These are phyloP conservation scores for Chytriomyces confervae DNA, from an alignment of 192 early-diverging fungal genomes.

Conservation along the genomic window DNA sequence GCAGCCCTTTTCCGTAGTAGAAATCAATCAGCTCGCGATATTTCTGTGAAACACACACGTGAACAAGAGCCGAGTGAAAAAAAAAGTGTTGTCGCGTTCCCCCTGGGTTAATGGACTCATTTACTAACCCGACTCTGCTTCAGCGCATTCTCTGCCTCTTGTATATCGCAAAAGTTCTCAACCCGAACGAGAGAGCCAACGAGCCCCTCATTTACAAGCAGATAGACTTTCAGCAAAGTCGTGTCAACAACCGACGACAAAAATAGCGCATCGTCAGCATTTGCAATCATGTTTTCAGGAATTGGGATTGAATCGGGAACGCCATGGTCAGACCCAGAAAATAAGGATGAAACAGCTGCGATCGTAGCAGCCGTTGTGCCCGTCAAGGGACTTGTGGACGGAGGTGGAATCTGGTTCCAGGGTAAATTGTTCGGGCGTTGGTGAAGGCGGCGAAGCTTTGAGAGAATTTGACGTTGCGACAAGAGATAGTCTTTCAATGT, in stretches of 20 bases:
- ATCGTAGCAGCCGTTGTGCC: neutral
- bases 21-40: constrained; percentile 90
- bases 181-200: constrained; percentile 92
- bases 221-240: constrained; percentile 86
- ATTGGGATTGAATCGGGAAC: constrained; percentile 51
- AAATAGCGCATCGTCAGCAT: constrained; percentile 61
- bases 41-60: constrained; percentile 57
- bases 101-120: neutral
- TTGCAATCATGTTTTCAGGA: constrained; percentile 33
- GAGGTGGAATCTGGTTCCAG: neutral
- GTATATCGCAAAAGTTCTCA: constrained; percentile 84
- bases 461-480: constrained; percentile 79
- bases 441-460: constrained; percentile 52
- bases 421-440: neutral
- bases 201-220: constrained; percentile 82
- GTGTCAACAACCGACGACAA: constrained; percentile 76
- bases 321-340: constrained; percentile 21
- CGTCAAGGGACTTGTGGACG: constrained; percentile 9
- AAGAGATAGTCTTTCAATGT: constrained; percentile 87
- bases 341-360: constrained; percentile 15
- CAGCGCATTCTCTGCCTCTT: constrained; percentile 81
- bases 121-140: constrained; percentile 46
- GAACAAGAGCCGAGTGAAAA: neutral
- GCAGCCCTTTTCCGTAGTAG: constrained; percentile 88
- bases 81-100: neutral